Conservation (phyloP, 176 grass and related monocot genomes). For the Oryza brachyantha region DNA sequence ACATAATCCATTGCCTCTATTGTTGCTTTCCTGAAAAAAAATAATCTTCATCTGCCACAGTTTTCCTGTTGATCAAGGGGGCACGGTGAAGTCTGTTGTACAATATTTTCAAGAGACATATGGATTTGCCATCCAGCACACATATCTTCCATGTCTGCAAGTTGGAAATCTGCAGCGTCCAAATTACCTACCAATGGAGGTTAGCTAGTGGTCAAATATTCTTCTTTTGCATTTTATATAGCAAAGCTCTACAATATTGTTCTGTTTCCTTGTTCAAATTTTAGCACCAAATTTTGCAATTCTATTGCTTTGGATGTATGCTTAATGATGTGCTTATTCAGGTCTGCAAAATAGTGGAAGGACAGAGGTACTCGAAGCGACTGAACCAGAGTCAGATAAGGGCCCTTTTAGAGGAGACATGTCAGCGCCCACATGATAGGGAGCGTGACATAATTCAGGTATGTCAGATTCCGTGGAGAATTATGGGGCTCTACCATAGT, state of each 20-base stretch:
- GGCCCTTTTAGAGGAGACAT: slow-evolving; percentile 78
- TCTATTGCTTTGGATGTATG: background rate
- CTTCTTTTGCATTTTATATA: slow-evolving; percentile 2
- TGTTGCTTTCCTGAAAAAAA: background rate
- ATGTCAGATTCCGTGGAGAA: background rate
- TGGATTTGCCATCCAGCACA: slow-evolving; percentile 87
- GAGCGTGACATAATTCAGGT: slow-evolving; percentile 86
- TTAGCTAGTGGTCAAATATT: slow-evolving; percentile 27
- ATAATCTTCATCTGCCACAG: slow-evolving; percentile 32
- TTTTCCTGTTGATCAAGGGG: slow-evolving; percentile 81
- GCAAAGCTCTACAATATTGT: background rate
- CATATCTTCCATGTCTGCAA: slow-evolving; percentile 78
- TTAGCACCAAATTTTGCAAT: background rate
- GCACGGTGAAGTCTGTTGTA: slow-evolving; percentile 82
- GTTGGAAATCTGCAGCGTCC: slow-evolving; percentile 85
- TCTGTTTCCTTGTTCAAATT: background rate
- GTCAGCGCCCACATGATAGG: slow-evolving; percentile 72
- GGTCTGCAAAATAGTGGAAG: slow-evolving; percentile 97
- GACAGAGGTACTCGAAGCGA: slow-evolving; percentile 89
- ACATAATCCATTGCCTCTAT: background rate
- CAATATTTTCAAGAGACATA: slow-evolving; percentile 99
- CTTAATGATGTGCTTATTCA: slow-evolving; percentile 24
- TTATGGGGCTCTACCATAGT: background rate
- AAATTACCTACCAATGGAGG: slow-evolving; percentile 99
- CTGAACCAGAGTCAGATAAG: slow-evolving; percentile 89